Conservation (phyloP, 2,329 filamentous ascomycete species). For the Calonectria henricotiae region DNA sequence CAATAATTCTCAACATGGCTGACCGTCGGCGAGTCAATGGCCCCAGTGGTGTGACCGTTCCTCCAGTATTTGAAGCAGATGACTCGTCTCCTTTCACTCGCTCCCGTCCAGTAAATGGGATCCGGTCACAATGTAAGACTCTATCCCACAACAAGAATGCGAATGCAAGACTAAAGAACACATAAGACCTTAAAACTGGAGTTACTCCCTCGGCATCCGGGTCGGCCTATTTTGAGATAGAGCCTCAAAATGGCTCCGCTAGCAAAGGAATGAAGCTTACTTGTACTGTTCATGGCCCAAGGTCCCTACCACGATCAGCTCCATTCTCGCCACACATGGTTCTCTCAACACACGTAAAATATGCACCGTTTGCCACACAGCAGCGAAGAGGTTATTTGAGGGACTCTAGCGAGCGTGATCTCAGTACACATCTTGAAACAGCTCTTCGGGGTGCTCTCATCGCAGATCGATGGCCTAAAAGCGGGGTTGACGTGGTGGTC, state of each 20-base stretch:
- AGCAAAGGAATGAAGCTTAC: conserved; percentile 88
- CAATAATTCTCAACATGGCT: conserved; percentile 68
- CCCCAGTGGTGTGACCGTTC: conserved; percentile 82
- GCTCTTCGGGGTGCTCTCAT: conserved; percentile 92
- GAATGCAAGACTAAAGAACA: conserved; percentile 41
- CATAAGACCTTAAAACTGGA: conserved; percentile 87
- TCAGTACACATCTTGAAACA: conserved; percentile 92
- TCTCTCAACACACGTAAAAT: conserved; percentile 94
- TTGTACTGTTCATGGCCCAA: conserved; percentile 93
- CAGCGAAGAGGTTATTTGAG: conserved; percentile 88
- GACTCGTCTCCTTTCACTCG: conserved; percentile 65
- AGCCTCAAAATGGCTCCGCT: conserved; percentile 64
- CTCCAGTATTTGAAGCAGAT: conserved; percentile 79
- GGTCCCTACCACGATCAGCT: conserved; percentile 89
- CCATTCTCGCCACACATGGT: conserved; percentile 95
- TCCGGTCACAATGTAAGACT: conserved; percentile 88
- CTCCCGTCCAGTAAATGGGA: conserved; percentile 76
- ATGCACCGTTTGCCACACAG: conserved; percentile 92
- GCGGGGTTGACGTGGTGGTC: conserved; percentile 93
- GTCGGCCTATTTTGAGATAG: conserved; percentile 87
- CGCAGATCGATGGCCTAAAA: conserved; percentile 98
- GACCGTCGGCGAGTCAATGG: conserved; percentile 94
- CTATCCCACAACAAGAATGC: conserved; percentile 4
- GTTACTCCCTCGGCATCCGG: conserved; percentile 94
- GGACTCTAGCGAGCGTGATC: conserved; percentile 88